These are phyloP conservation scores for Moringa oleifera DNA, from an alignment of 345 rosid genomes.

Conservation along the genomic window DNA sequence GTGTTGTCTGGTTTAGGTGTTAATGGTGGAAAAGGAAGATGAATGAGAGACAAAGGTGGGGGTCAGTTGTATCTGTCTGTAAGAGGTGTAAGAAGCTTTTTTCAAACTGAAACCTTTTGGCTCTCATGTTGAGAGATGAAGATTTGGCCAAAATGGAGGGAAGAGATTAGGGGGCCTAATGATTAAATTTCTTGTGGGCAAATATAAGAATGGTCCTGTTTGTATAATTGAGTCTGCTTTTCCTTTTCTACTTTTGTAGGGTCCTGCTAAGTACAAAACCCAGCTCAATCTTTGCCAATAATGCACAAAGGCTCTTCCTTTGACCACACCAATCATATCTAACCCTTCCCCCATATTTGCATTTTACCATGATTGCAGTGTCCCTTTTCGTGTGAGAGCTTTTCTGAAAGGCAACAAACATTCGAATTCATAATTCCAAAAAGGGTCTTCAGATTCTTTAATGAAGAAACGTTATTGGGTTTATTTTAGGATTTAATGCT, in stretches of 20 bases:
- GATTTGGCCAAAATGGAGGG: constrained; percentile 34
- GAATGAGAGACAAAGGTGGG: constrained; percentile 8
- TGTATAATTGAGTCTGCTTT: constrained; percentile 23
- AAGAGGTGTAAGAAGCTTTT: constrained; percentile 27
- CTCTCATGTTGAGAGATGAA: constrained; percentile 16
- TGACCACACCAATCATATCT: constrained; percentile 32
- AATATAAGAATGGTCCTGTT: constrained; percentile 14
- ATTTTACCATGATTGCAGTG: constrained; percentile 32
- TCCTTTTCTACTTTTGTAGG: constrained; percentile 10
- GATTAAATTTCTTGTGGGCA: constrained; percentile 27
- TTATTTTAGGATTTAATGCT: constrained; percentile 16
- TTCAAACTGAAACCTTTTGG: constrained; percentile 28
- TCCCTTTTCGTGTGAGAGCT: constrained; percentile 14
- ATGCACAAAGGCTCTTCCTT: constrained; percentile 25
- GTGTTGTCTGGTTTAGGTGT: neutral
- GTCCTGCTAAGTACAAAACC: constrained; percentile 26
- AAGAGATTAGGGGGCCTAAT: constrained; percentile 19
- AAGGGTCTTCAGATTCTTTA: constrained; percentile 18
- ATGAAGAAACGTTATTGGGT: constrained; percentile 4
- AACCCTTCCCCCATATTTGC: constrained; percentile 17
- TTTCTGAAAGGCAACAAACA: constrained; percentile 20
- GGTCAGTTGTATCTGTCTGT: constrained; percentile 29
- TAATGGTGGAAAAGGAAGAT: constrained; percentile 22
- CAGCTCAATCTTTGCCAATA: constrained; percentile 35
- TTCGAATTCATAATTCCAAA: constrained; percentile 21